These are phyloP conservation scores for Fusarium sp. DNA, from an alignment of 2,329 filamentous ascomycete genomes.

Conservation along the genomic window DNA sequence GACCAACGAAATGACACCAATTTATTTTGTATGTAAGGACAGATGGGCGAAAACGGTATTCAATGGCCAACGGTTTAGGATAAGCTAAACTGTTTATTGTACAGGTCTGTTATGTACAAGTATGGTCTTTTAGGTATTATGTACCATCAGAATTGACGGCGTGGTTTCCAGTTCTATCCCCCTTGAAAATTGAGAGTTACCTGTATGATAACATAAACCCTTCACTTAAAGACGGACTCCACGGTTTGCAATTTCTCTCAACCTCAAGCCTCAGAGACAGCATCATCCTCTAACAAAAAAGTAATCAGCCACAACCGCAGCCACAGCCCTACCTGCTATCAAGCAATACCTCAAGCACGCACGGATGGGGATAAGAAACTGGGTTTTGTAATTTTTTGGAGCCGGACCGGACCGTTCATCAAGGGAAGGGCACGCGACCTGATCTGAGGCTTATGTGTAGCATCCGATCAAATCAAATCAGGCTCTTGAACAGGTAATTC, in stretches of 20 bases:
- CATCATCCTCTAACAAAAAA: not conserved
- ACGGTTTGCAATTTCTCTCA: no score
- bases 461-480: slow-evolving; percentile 24
- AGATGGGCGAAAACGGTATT: not conserved
- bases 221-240: not conserved
- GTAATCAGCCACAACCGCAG: slow-evolving; percentile 8
- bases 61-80: not conserved
- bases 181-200: not conserved
- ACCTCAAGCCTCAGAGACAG: not conserved
- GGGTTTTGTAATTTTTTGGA: not conserved
- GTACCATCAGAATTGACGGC: not conserved
- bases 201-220: not conserved
- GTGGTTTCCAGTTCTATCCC: no score
- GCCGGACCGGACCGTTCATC: slow-evolving; percentile 30
- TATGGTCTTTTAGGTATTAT: not conserved
- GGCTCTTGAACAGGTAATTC: slow-evolving; percentile 4
- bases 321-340: slow-evolving; percentile 5
- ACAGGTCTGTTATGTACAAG: not conserved
- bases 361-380: slow-evolving; percentile 13
- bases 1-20: not conserved
- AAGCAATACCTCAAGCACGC: not conserved
- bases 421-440: slow-evolving; percentile 25
- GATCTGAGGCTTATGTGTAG: slow-evolving; percentile 6
- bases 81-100: not conserved
- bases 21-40: no score